Evolutionary conservation across 495 filamentous ascomycete genomes (phyloP).

Genomic region (Penicillium chermesinum): DNA sequence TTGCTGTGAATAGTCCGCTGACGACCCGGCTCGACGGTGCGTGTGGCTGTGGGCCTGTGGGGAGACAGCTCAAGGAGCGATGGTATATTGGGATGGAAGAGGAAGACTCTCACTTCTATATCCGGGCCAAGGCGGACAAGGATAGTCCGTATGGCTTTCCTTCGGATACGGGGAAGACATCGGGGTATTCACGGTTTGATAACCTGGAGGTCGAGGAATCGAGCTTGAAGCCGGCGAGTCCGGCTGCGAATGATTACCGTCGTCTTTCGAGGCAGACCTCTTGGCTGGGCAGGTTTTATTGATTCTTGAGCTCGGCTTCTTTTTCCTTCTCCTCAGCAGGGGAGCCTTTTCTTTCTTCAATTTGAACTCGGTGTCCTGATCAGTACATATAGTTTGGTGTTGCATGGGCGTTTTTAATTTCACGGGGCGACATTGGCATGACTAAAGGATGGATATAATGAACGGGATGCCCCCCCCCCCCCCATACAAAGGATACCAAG

Average conservation of each 20-base stretch:
- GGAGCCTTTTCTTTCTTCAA: not conserved
- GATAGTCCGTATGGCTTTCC: not conserved
- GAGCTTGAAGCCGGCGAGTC: constrained; percentile 18
- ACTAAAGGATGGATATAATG: no score
- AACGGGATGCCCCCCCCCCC: no score
- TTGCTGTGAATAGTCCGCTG: constrained; percentile 64
- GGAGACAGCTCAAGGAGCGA: constrained; percentile 46
- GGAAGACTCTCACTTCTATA: constrained; percentile 35
- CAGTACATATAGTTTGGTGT: no score
- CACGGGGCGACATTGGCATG: no score
- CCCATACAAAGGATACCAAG: no score
- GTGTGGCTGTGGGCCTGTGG: constrained; percentile 60
- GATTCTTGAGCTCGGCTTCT: not conserved
- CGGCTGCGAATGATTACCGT: constrained; percentile 30
- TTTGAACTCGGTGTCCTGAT: no score
- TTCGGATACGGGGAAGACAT: not conserved
- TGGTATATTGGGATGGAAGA: constrained; percentile 54
- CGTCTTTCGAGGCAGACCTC: constrained; percentile 23
- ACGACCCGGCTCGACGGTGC: constrained; percentile 49
- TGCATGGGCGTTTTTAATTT: no score
- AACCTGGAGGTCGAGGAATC: constrained; percentile 21
- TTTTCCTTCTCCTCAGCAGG: not conserved
- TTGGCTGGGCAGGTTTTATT: constrained; percentile 27
- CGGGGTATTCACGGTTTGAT: not conserved
- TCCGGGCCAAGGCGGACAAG: constrained; percentile 29